Evolutionary conservation across 176 grass and related monocot species (phyloP).

Genomic region (Alopecurus myosuroides): DNA sequence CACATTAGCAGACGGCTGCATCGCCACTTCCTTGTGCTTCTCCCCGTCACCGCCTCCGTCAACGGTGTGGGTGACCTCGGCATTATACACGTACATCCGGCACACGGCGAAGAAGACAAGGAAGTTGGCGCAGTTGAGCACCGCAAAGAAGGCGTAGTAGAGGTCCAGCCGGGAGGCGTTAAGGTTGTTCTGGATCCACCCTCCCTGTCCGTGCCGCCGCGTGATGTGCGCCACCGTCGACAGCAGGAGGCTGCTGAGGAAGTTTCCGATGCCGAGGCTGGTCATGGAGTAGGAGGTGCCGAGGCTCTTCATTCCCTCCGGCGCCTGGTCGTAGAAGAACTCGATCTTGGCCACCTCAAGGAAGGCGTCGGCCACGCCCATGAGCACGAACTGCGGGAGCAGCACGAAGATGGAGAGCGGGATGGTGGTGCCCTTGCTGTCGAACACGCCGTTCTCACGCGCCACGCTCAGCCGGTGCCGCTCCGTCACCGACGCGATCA

Average conservation of each 20-base stretch:
- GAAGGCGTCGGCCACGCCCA: conserved; percentile 86
- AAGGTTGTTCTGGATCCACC: conserved; percentile 89
- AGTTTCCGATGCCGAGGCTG: conserved; percentile 84
- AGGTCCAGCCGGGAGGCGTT: conserved; percentile 79
- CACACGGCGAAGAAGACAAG: conserved; percentile 57
- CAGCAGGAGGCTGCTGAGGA: conserved; percentile 75
- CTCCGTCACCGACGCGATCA: conserved; percentile 65
- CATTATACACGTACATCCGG: conserved; percentile 76
- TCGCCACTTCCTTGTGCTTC: conserved; percentile 17
- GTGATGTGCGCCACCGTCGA: conserved; percentile 61
- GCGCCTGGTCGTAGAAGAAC: conserved; percentile 96
- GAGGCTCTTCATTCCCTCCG: conserved; percentile 91
- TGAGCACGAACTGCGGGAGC: conserved; percentile 81
- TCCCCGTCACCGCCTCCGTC: background rate
- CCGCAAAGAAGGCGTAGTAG: conserved; percentile 79
- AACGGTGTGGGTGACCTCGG: conserved; percentile 21
- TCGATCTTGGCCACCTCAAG: conserved; percentile 88
- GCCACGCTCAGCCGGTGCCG: conserved; percentile 48
- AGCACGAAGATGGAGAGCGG: conserved; percentile 78
- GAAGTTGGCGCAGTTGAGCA: conserved; percentile 69
- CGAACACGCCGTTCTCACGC: conserved; percentile 38
- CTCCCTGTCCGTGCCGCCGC: conserved; percentile 22
- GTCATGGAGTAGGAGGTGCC: conserved; percentile 79
- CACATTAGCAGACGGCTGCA: background rate
- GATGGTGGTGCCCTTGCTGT: conserved; percentile 49